These are phyloP conservation scores for Metschnikowia dekortorum DNA, from an alignment of 805 yeast genomes.

Conservation along the genomic window DNA sequence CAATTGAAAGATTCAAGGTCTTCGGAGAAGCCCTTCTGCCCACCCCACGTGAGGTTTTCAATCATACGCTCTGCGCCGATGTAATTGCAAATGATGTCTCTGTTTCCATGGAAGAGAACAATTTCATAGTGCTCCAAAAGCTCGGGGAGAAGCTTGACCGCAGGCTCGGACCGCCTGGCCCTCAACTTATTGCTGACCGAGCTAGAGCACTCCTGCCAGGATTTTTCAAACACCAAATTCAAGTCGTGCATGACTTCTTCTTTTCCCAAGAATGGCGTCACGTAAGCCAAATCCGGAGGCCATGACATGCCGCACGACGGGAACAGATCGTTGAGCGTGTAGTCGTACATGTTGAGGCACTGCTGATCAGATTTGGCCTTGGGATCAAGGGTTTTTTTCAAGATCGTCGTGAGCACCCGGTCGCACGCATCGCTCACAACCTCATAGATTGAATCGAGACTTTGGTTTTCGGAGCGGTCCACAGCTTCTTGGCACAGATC, in stretches of 20 bases:
- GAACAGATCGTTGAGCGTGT: slow-evolving; percentile 60
- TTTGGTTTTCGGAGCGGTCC: slow-evolving; percentile 19
- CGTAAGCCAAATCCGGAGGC: slow-evolving; percentile 62
- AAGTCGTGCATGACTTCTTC: slow-evolving; percentile 46
- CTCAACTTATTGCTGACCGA: slow-evolving; percentile 50
- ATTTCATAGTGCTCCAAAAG: slow-evolving; percentile 58
- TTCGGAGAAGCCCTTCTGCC: slow-evolving; percentile 45
- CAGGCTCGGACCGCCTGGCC: slow-evolving; percentile 52
- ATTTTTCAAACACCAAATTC: slow-evolving; percentile 40
- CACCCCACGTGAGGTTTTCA: slow-evolving; percentile 57
- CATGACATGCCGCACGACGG: slow-evolving; percentile 92
- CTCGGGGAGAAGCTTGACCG: slow-evolving; percentile 63
- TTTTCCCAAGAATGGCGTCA: slow-evolving; percentile 47
- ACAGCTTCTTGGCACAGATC: slow-evolving; percentile 58
- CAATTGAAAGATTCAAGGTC: slow-evolving; percentile 31
- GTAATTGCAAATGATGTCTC: slow-evolving; percentile 85
- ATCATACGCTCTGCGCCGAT: slow-evolving; percentile 70
- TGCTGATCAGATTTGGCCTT: slow-evolving; percentile 34
- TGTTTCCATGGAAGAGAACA: slow-evolving; percentile 78
- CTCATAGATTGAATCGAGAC: slow-evolving; percentile 7
- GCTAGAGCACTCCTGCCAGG: slow-evolving; percentile 78
- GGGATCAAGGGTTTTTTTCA: slow-evolving; percentile 27
- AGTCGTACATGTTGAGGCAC: slow-evolving; percentile 84
- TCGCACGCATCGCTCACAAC: slow-evolving; percentile 38
- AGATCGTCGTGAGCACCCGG: slow-evolving; percentile 36